Evolutionary conservation across 768 basidiomycete genomes (phyloP).

Genomic region (Hygrocybe coccinea): DNA sequence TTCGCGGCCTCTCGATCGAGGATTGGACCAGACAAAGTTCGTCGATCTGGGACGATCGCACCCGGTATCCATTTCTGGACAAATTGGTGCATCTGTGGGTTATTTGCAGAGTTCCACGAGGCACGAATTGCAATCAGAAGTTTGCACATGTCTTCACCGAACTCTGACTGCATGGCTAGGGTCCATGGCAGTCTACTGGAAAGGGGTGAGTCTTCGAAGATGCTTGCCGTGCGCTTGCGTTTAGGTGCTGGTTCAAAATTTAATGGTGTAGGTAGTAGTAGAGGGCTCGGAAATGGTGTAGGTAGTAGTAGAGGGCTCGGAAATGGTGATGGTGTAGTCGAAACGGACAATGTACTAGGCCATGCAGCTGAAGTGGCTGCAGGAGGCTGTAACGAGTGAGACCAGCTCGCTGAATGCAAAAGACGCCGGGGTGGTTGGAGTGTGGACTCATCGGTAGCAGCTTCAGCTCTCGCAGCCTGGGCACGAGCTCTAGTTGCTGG

Average conservation of each 20-base stretch:
- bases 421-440: no score
- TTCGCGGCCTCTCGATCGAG: conserved; percentile 9
- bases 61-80: conserved; percentile 29
- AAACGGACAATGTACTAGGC: no score
- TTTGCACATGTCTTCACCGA: conserved; percentile 10
- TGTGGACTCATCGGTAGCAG: conserved; percentile 1
- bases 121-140: conserved; percentile 13
- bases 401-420: no score
- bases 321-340: conserved; percentile 1
- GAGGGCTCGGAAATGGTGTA: no score
- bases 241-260: background rate
- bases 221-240: conserved; percentile 1
- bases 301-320: conserved; percentile 7
- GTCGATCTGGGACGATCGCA: conserved; percentile 20
- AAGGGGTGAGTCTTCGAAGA: background rate
- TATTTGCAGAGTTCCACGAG: conserved; percentile 23
- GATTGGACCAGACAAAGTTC: conserved; percentile 21
- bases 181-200: conserved; percentile 1
- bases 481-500: conserved; percentile 2
- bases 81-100: conserved; percentile 29
- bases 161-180: conserved; percentile 1
- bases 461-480: conserved; percentile 1
- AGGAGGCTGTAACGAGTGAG: background rate
- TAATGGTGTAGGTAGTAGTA: background rate
- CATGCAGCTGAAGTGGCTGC: background rate